Evolutionary conservation across 345 rosid species (phyloP).

Genomic region (Physaria fendleri): DNA sequence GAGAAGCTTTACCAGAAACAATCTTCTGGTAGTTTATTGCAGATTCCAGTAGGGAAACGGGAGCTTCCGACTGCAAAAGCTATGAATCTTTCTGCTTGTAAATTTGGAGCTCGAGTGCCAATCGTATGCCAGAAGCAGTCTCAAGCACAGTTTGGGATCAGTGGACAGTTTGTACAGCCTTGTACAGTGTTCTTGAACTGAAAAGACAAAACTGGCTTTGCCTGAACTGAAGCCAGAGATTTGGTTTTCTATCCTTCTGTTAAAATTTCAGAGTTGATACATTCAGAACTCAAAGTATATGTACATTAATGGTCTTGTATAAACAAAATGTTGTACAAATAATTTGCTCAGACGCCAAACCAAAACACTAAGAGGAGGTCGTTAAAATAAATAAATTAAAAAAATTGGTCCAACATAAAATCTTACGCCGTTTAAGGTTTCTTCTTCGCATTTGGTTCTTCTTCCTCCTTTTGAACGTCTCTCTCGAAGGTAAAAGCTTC

Average conservation of each 20-base stretch:
- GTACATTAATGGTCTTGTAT: conserved; percentile 18
- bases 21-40: conserved; percentile 26
- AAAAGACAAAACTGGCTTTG: conserved; percentile 7
- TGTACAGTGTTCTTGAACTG: conserved; percentile 50
- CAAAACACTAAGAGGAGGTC: no score
- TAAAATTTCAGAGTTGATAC: conserved; percentile 13
- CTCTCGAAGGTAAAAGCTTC: not conserved
- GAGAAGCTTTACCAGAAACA: conserved; percentile 46
- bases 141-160: conserved; percentile 39
- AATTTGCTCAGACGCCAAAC: conserved; percentile 78
- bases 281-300: no score
- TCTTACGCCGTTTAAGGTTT: no score
- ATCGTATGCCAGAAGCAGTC: conserved; percentile 51
- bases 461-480: no score
- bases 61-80: conserved; percentile 35
- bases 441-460: no score
- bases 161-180: conserved; percentile 46
- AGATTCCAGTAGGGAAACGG: conserved; percentile 35
- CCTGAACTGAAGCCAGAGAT: conserved; percentile 19
- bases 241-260: not conserved
- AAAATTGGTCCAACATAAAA: no score
- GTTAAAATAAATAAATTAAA: no score
- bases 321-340: not conserved
- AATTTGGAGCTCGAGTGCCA: conserved; percentile 43
- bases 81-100: conserved; percentile 38